Evolutionary conservation across 306 rosid genomes (phyloP).

Genomic region (Castanea crenata): DNA sequence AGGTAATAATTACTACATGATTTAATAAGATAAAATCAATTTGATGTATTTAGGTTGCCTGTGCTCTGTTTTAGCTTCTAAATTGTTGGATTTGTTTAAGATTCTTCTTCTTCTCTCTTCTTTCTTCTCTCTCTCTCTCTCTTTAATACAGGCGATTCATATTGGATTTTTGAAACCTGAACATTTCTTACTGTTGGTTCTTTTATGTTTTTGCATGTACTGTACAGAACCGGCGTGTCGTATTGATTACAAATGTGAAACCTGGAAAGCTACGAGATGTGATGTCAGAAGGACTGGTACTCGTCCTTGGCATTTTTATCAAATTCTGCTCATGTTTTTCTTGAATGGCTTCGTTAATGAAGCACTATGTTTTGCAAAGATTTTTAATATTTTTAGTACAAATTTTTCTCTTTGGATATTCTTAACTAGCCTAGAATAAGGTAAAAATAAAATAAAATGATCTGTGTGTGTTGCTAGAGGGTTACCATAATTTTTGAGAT

Average conservation of each 20-base stretch:
- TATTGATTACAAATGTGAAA: constrained; percentile 86
- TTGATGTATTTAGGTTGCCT: constrained; percentile 5
- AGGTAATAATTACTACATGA: constrained; percentile 44
- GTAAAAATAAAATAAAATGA: not conserved
- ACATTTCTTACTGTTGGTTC: not conserved
- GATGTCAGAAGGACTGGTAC: constrained; percentile 94
- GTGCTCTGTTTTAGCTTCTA: not conserved
- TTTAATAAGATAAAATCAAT: not conserved
- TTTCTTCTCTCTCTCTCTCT: not conserved
- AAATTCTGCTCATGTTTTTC: not conserved
- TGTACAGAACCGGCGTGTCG: constrained; percentile 75
- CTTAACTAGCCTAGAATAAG: not conserved
- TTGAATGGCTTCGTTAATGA: not conserved
- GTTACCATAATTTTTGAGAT: not conserved
- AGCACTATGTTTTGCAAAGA: not conserved
- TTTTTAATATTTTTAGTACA: too few species aligned
- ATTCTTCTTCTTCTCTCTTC: too few species aligned
- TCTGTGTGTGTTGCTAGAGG: not conserved
- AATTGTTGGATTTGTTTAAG: not conserved
- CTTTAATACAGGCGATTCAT: not conserved
- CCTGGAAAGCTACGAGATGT: constrained; percentile 97
- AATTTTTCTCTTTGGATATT: too few species aligned
- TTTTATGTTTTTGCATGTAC: constrained; percentile 18
- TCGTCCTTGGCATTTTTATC: not conserved
- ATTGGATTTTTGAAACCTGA: not conserved